phyloP scores from a whole-genome alignment of 169 alveolate species.

The Eimeria zaria region DNA sequence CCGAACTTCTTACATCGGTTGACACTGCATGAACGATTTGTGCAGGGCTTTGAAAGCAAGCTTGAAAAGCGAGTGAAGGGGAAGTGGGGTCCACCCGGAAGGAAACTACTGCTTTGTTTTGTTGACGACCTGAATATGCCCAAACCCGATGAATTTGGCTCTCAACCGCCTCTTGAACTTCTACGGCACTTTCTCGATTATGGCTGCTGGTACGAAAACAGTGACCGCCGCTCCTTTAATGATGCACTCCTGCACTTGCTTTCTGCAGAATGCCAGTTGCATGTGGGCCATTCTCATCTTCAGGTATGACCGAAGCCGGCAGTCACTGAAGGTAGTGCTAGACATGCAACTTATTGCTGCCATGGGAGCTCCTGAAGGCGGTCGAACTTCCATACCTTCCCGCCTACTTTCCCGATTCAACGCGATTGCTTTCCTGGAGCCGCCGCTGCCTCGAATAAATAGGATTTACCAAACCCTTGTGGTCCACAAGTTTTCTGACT shows the following conservation, averaged over 20 bases:
- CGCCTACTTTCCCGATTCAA: slow-evolving; percentile 95
- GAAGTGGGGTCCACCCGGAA: slow-evolving; percentile 97
- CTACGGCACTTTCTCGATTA: slow-evolving; percentile 97
- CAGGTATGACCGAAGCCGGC: slow-evolving; percentile 95
- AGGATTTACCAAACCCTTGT: slow-evolving; percentile 93
- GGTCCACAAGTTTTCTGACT: slow-evolving; percentile 80
- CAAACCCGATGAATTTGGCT: slow-evolving; percentile 96
- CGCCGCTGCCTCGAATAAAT: slow-evolving; percentile 86
- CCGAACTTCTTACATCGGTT: neutral
- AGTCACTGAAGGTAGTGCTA: slow-evolving; percentile 91
- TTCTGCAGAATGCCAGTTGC: neutral
- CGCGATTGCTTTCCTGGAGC: slow-evolving; percentile 89
- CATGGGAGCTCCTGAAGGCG: slow-evolving; percentile 98
- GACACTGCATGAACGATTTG: neutral
- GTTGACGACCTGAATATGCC: slow-evolving; percentile 99
- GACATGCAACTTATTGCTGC: slow-evolving; percentile 96
- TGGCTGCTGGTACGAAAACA: slow-evolving; percentile 94
- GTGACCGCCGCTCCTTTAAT: neutral
- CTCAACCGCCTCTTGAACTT: slow-evolving; percentile 98
- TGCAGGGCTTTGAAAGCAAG: slow-evolving; percentile 95
- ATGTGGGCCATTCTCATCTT: neutral
- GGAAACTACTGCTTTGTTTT: slow-evolving; percentile 94
- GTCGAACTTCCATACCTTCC: slow-evolving; percentile 95
- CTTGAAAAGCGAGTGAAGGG: slow-evolving; percentile 95
- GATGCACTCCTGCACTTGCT: neutral